Percentiles rank a stretch among this genome's conserved stretches.
These are phyloP conservation scores for Magnaporthiopsis rhizophila DNA, from an alignment of 2,329 filamentous ascomycete species.

Conservation along the genomic window DNA sequence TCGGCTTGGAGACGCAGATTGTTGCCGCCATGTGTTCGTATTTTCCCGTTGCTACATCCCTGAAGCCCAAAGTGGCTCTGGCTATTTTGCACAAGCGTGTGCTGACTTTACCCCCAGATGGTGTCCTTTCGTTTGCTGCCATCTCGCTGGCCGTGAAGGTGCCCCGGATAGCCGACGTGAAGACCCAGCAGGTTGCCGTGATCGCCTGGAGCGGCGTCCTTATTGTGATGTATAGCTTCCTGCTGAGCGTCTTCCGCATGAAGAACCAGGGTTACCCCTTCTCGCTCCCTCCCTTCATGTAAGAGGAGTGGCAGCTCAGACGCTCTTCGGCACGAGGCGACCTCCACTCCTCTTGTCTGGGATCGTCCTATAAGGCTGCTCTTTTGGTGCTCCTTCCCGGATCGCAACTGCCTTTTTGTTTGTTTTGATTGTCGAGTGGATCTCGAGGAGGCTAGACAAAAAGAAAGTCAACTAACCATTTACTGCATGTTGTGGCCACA, in stretches of 20 bases:
- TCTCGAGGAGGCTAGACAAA: background rate
- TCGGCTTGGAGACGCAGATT: slow-evolving; percentile 91
- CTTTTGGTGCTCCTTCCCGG: background rate
- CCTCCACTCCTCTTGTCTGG: background rate
- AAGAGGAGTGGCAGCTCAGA: slow-evolving; percentile 13
- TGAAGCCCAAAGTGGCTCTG: background rate
- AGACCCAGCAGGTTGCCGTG: slow-evolving; percentile 72
- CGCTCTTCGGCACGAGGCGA: background rate
- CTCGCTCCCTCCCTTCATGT: slow-evolving; percentile 81
- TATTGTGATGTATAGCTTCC: slow-evolving; percentile 83
- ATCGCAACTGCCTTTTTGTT: background rate
- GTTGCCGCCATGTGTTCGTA: slow-evolving; percentile 79
- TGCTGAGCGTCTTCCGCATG: slow-evolving; percentile 84
- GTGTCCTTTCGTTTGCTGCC: slow-evolving; percentile 76
- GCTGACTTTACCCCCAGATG: slow-evolving; percentile 26
- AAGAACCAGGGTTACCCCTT: slow-evolving; percentile 97
- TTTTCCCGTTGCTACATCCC: background rate
- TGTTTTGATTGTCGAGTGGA: background rate
- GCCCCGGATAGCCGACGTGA: slow-evolving; percentile 73
- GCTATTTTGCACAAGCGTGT: background rate
- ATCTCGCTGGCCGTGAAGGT: slow-evolving; percentile 91
- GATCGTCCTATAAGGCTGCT: background rate
- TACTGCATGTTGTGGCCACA: background rate
- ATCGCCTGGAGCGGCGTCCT: slow-evolving; percentile 71
- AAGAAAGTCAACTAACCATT: background rate